phyloP scores from a whole-genome alignment of 108 stramenopile species.

The Skeletonema marinoi region DNA sequence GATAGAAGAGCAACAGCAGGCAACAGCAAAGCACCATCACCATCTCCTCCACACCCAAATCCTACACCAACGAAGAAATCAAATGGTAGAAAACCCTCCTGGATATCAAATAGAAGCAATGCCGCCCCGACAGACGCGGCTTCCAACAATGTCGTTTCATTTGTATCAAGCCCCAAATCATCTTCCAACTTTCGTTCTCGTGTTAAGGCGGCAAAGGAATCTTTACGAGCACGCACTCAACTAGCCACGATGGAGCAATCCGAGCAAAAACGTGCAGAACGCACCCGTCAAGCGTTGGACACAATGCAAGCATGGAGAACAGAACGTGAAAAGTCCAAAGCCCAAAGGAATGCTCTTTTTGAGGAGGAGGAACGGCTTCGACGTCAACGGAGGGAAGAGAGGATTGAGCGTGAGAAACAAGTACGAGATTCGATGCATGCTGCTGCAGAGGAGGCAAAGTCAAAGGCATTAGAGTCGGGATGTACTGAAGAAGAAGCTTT shows the following conservation, averaged over 20 bases:
- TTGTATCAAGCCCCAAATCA: conserved; percentile 28
- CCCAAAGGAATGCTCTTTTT: conserved; percentile 15
- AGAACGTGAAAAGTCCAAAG: conserved; percentile 25
- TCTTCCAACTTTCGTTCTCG: conserved; percentile 38
- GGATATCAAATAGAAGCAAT: conserved; percentile 1
- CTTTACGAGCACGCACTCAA: conserved; percentile 25
- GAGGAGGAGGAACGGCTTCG: conserved; percentile 20
- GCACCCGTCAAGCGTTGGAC: conserved; percentile 19
- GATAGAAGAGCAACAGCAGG: conserved; percentile 2
- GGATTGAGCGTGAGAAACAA: conserved; percentile 14
- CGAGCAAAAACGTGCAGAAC: conserved; percentile 18
- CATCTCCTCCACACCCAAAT: not conserved
- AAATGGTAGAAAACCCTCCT: not conserved
- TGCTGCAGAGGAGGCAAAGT: conserved; percentile 40
- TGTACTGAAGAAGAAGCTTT: conserved; percentile 29
- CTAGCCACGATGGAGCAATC: conserved; percentile 3
- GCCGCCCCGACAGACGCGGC: not conserved
- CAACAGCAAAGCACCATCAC: not conserved
- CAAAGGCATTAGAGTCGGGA: conserved; percentile 32
- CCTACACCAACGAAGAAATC: not conserved
- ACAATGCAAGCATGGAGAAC: conserved; percentile 35
- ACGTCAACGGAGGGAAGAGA: conserved; percentile 11
- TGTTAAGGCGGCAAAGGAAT: conserved; percentile 27
- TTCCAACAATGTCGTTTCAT: not conserved
- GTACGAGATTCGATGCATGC: conserved; percentile 24